Evolutionary conservation across 345 rosid species (phyloP).

Genomic region (Lumnitzera racemosa): DNA sequence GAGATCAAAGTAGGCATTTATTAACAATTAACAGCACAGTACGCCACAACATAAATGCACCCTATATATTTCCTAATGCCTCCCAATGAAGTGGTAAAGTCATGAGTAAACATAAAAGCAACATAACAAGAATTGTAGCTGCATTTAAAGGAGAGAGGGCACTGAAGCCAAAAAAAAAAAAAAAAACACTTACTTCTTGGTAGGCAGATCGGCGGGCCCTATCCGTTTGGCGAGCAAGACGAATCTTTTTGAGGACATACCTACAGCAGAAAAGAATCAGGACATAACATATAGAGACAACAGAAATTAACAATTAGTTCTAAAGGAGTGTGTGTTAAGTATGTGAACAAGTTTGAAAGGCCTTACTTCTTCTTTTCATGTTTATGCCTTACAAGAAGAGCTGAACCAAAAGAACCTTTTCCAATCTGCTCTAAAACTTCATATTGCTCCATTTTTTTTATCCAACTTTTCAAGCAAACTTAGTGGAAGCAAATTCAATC

Average conservation of each 20-base stretch:
- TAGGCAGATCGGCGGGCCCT: conserved; percentile 91
- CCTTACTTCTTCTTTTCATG: conserved; percentile 84
- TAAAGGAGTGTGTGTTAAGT: neutral
- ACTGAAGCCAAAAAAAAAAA: neutral
- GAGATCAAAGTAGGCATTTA: no score
- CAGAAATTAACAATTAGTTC: neutral
- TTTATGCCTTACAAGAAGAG: conserved; percentile 94
- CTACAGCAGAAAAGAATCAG: conserved; percentile 22
- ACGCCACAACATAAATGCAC: no score
- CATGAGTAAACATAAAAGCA: no score
- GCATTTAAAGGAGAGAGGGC: no score
- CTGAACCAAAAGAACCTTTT: conserved; percentile 95
- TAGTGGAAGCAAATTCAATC: neutral
- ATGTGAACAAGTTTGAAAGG: conserved; percentile 7
- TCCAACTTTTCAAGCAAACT: neutral
- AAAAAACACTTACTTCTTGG: conserved; percentile 55
- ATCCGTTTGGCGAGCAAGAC: conserved; percentile 94
- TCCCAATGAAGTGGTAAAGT: no score
- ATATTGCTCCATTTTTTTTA: conserved; percentile 65
- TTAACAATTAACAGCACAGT: no score
- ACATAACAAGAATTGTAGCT: no score
- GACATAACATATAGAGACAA: neutral
- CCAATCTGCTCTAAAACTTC: conserved; percentile 92
- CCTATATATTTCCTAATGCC: no score
- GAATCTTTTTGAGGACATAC: conserved; percentile 88